Evolutionary conservation across 2,329 filamentous ascomycete genomes (phyloP).

Genomic region (Ceratocystis albifundus): DNA sequence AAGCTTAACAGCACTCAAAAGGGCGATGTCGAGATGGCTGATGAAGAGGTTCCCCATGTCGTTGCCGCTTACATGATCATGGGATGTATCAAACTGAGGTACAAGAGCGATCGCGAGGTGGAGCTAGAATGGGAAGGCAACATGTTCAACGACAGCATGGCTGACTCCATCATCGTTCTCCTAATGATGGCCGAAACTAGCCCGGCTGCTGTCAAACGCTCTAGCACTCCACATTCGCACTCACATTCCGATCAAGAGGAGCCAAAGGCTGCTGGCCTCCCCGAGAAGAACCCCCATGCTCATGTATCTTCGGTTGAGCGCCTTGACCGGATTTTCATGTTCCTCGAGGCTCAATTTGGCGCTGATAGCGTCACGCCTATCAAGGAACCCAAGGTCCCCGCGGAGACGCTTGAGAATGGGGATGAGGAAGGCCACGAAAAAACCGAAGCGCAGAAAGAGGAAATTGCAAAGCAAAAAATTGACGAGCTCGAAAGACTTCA

Average conservation of each 20-base stretch:
- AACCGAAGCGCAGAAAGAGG: conserved; percentile 34
- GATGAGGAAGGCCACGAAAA: conserved; percentile 25
- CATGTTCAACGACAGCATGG: conserved; percentile 92
- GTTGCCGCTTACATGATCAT: conserved; percentile 60
- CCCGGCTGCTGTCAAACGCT: conserved; percentile 80
- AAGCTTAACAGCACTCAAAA: conserved; percentile 30
- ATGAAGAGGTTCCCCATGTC: conserved; percentile 50
- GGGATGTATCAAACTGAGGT: conserved; percentile 78
- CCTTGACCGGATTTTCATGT: conserved; percentile 78
- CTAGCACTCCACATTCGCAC: conserved; percentile 30
- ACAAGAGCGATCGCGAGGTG: conserved; percentile 64
- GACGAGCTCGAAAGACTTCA: conserved; percentile 68
- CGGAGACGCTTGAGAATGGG: conserved; percentile 28
- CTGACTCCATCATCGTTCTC: conserved; percentile 92
- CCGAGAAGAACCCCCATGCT: conserved; percentile 56
- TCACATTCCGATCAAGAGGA: conserved; percentile 32
- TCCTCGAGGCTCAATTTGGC: conserved; percentile 94
- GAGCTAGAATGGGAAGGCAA: conserved; percentile 97
- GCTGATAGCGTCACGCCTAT: conserved; percentile 70
- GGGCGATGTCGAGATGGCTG: conserved; percentile 41
- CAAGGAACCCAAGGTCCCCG: conserved; percentile 44
- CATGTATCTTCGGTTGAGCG: conserved; percentile 61
- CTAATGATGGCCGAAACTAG: conserved; percentile 86
- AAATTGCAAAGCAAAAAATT: conserved; percentile 47
- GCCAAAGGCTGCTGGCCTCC: conserved; percentile 28